These are phyloP conservation scores for Lentinula boryana DNA, from an alignment of 768 basidiomycete genomes.

Conservation along the genomic window DNA sequence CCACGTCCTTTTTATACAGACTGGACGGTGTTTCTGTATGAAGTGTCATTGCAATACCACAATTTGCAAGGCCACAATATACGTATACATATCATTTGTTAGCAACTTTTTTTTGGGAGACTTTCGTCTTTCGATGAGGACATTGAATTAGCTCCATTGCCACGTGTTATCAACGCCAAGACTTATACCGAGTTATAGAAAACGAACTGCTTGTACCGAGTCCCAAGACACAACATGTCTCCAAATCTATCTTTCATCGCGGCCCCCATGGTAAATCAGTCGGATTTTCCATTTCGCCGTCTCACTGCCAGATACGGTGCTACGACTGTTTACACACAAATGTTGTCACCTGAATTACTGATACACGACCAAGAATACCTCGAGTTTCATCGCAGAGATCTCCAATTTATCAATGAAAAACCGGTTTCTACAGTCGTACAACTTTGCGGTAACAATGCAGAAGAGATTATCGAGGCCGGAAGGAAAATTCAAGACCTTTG, in stretches of 20 bases:
- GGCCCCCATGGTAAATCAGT: slow-evolving; percentile 79
- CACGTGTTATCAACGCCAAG: too few species aligned
- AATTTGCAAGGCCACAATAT: too few species aligned
- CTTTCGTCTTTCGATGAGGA: too few species aligned
- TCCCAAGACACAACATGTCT: neutral
- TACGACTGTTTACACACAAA: slow-evolving; percentile 70
- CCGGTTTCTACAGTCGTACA: slow-evolving; percentile 54
- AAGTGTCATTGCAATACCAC: too few species aligned
- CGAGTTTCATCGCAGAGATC: slow-evolving; percentile 54
- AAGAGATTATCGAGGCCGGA: slow-evolving; percentile 53
- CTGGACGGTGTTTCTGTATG: too few species aligned
- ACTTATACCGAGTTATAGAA: too few species aligned
- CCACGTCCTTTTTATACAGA: too few species aligned
- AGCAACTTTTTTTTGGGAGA: too few species aligned
- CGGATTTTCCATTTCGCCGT: slow-evolving; percentile 67
- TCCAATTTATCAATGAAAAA: slow-evolving; percentile 25
- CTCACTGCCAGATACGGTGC: slow-evolving; percentile 58
- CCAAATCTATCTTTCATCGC: slow-evolving; percentile 36
- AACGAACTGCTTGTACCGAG: neutral
- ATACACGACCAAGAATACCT: slow-evolving; percentile 61
- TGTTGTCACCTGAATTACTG: slow-evolving; percentile 61
- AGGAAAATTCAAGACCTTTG: slow-evolving; percentile 53
- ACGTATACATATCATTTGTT: too few species aligned
- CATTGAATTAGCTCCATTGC: too few species aligned
- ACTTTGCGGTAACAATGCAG: slow-evolving; percentile 67